A percentile compares a stretch with the other conserved stretches of the same genome.
phyloP scores from a whole-genome alignment of 2,329 filamentous ascomycete genomes.

The Neoascochyta sp. region DNA sequence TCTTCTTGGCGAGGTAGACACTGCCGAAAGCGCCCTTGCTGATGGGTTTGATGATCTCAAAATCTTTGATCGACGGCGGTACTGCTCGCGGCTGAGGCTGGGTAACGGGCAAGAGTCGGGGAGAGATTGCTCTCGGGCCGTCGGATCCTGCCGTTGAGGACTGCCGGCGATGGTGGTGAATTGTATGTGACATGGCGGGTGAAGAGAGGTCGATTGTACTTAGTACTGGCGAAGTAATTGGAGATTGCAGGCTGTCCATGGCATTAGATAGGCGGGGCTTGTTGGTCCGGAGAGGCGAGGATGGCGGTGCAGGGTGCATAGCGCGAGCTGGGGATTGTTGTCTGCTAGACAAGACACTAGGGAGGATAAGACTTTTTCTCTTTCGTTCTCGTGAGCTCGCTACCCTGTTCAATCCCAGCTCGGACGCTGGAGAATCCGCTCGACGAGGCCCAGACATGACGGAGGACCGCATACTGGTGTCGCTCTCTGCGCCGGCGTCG shows the following conservation, averaged over 20 bases:
- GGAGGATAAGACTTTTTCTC: constrained; percentile 78
- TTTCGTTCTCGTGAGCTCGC: constrained; percentile 80
- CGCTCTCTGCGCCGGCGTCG: constrained; percentile 78
- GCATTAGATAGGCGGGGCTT: constrained; percentile 69
- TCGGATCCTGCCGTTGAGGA: constrained; percentile 83
- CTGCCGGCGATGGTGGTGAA: constrained; percentile 76
- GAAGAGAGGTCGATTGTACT: constrained; percentile 78
- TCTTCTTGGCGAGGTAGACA: constrained; percentile 97
- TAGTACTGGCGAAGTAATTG: constrained; percentile 84
- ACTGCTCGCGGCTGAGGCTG: constrained; percentile 83
- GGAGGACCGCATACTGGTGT: constrained; percentile 83
- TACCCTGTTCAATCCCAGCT: constrained; percentile 72
- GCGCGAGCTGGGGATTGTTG: constrained; percentile 86
- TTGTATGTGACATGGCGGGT: constrained; percentile 56
- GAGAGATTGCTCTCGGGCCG: constrained; percentile 68
- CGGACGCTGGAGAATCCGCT: constrained; percentile 79
- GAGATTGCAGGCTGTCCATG: constrained; percentile 69
- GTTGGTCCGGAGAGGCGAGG: constrained; percentile 79
- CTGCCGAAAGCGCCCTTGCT: constrained; percentile 98
- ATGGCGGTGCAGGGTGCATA: constrained; percentile 58
- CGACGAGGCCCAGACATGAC: constrained; percentile 66
- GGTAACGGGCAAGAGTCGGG: constrained; percentile 70
- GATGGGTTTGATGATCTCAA: constrained; percentile 98
- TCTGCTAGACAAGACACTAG: constrained; percentile 72
- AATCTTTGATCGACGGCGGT: constrained; percentile 96